phyloP scores from a whole-genome alignment of 768 basidiomycete species.

The Suillus clintonianus region DNA sequence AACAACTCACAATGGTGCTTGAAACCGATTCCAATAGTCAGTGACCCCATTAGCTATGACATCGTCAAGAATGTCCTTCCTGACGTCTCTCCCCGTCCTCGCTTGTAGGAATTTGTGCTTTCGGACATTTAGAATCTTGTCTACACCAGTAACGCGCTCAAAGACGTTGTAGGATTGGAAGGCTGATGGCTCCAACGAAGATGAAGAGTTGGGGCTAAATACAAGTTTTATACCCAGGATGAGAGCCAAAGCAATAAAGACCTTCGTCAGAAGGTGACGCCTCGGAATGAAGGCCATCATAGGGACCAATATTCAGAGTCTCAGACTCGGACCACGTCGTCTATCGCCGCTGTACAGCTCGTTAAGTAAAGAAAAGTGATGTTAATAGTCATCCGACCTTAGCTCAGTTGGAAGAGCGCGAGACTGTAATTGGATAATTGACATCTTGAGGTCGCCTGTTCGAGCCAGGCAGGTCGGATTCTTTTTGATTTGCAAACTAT shows the following conservation, averaged over 20 bases:
- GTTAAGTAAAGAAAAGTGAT: no score
- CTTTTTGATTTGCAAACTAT: constrained; percentile 7
- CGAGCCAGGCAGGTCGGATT: constrained; percentile 61
- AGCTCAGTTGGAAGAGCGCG: constrained; percentile 56
- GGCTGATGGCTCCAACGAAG: constrained; percentile 16
- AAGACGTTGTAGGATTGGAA: constrained; percentile 63
- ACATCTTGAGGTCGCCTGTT: constrained; percentile 62
- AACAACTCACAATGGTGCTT: constrained; percentile 81
- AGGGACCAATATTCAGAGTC: background rate
- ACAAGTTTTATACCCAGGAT: constrained; percentile 23
- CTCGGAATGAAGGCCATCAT: constrained; percentile 32
- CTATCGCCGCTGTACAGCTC: background rate
- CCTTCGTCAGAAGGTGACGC: constrained; percentile 26
- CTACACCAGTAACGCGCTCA: constrained; percentile 63
- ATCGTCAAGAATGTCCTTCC: constrained; percentile 76
- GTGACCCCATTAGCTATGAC: constrained; percentile 74
- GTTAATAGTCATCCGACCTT: constrained; percentile 33
- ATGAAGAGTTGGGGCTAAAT: constrained; percentile 14
- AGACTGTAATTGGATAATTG: constrained; percentile 44
- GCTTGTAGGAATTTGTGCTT: constrained; percentile 86
- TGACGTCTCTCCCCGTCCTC: constrained; percentile 84
- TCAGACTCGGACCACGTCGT: background rate
- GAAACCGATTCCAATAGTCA: constrained; percentile 93
- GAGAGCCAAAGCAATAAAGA: constrained; percentile 17
- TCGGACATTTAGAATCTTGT: constrained; percentile 86